phyloP scores from a whole-genome alignment of 805 yeast genomes.

The Zygotorulaspora sp. region DNA sequence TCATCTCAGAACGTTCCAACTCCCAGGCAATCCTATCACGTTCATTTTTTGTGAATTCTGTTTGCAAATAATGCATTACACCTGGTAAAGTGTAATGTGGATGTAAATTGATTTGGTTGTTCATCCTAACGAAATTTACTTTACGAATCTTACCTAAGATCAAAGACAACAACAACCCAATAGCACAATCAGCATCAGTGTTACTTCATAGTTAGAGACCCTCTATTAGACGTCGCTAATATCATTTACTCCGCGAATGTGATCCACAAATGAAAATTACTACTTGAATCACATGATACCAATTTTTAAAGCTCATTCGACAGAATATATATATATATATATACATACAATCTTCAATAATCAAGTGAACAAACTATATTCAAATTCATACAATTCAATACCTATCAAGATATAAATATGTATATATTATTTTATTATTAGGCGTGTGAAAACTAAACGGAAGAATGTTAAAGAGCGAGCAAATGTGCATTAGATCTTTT shows the following conservation, averaged over 20 bases:
- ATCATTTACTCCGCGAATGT: no score
- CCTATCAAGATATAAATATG: conserved; percentile 1
- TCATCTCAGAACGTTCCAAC: conserved; percentile 57
- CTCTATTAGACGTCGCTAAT: no score
- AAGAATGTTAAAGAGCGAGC: conserved; percentile 1
- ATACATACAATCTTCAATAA: no score
- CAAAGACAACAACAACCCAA: no score
- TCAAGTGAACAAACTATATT: neutral
- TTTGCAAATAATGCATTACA: conserved; percentile 58
- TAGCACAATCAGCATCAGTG: no score
- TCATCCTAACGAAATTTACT: conserved; percentile 3
- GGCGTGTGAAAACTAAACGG: neutral
- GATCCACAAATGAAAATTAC: no score
- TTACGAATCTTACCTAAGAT: no score
- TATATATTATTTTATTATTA: conserved; percentile 1
- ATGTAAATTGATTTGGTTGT: conserved; percentile 16
- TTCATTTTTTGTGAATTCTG: conserved; percentile 59
- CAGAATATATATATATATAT: no score
- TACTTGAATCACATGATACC: no score
- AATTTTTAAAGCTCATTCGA: no score
- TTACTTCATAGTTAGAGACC: no score
- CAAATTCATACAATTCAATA: conserved; percentile 1
- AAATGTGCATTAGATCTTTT: conserved; percentile 66
- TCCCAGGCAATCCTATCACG: conserved; percentile 58
- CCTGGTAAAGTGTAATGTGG: conserved; percentile 40